Evolutionary conservation across 208 protist species (phyloP).

Genomic region (Angomonas deanei): DNA sequence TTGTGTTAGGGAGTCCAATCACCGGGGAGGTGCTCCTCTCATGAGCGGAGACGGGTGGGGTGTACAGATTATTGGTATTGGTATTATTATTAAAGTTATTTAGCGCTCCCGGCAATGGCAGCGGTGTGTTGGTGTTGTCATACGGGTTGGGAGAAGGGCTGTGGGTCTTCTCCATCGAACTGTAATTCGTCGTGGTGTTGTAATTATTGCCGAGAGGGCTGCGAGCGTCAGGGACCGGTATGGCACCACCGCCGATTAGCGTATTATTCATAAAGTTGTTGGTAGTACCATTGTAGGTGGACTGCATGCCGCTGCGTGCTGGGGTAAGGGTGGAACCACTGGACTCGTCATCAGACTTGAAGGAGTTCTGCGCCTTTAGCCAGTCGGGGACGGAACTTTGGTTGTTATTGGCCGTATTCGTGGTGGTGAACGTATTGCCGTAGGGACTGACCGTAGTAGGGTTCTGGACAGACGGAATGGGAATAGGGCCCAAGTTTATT

Average conservation of each 20-base stretch:
- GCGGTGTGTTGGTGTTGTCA: not conserved
- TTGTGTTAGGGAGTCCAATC: not conserved
- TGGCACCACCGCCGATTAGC: not conserved
- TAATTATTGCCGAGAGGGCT: no score
- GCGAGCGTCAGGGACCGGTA: not conserved
- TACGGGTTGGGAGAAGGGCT: not conserved
- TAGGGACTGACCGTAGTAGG: not conserved
- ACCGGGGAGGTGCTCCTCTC: not conserved
- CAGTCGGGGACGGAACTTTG: no score
- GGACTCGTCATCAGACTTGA: no score
- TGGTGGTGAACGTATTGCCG: not conserved
- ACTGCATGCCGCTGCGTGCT: no score
- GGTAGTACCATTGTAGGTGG: not conserved
- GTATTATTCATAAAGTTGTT: conserved; percentile 5
- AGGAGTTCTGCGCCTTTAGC: no score
- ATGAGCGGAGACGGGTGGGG: not conserved
- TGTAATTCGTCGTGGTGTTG: not conserved
- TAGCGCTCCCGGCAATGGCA: not conserved
- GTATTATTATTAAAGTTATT: conserved; percentile 2
- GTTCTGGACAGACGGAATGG: not conserved
- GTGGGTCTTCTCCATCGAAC: not conserved
- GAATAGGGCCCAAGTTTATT: not conserved
- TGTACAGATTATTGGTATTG: not conserved
- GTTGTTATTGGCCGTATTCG: not conserved
- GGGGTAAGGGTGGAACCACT: no score